Conservation (phyloP, 164 flowering plant species). For the Stephania yunnanensis region DNA sequence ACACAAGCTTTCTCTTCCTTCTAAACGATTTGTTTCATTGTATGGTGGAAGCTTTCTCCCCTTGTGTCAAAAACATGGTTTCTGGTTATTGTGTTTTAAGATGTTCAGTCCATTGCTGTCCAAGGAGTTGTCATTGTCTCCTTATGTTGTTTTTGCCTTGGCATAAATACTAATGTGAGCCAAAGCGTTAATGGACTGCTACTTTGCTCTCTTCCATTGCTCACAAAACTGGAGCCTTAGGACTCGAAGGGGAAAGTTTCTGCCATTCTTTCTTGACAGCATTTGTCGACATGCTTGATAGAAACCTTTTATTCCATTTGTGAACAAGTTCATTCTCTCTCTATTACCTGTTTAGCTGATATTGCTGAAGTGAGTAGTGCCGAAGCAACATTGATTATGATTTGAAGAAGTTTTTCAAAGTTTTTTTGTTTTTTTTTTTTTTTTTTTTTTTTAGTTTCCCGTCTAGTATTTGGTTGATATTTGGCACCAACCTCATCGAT, state of each 20-base stretch:
- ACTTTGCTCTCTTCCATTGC: constrained; percentile 5
- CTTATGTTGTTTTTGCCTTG: background rate
- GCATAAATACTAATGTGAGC: background rate
- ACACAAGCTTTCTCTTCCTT: background rate
- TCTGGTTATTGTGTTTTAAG: background rate
- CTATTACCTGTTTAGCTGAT: no score
- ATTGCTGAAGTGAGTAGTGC: no score
- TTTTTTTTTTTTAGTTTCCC: no score
- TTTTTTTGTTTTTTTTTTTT: no score
- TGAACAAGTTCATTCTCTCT: background rate
- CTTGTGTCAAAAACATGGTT: background rate
- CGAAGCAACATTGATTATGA: no score
- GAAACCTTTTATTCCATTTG: background rate
- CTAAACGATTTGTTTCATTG: background rate
- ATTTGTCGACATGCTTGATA: background rate
- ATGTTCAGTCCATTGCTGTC: constrained; percentile 13
- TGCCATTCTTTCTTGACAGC: background rate
- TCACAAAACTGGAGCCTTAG: background rate
- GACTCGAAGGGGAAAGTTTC: background rate
- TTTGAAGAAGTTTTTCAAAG: no score
- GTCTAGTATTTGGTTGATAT: no score
- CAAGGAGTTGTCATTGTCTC: background rate
- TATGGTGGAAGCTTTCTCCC: background rate
- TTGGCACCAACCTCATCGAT: no score
- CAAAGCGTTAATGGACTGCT: constrained; percentile 6